Percentiles rank a stretch among this genome's conserved stretches.
Conservation (phyloP, 257 asterid species). For the Mentha longifolia region DNA sequence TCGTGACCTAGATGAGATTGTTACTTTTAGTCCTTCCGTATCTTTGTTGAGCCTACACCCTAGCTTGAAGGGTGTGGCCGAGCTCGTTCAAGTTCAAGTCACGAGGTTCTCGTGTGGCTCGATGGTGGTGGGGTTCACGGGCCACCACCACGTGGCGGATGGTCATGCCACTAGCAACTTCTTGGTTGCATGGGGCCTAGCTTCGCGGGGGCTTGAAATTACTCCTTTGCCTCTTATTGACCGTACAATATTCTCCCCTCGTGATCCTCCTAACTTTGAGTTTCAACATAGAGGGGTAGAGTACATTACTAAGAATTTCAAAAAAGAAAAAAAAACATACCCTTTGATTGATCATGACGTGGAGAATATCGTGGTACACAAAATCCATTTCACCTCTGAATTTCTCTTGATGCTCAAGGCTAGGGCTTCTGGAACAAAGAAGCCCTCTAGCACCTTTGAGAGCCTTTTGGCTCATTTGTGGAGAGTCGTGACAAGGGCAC, state of each 20-base stretch:
- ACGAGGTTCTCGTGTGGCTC: slow-evolving; percentile 86
- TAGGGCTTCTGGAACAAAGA: slow-evolving; percentile 50
- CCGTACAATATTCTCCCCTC: slow-evolving; percentile 60
- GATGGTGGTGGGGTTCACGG: slow-evolving; percentile 73
- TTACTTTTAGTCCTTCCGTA: slow-evolving; percentile 54
- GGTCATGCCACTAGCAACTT: slow-evolving; percentile 75
- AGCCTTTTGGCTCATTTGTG: slow-evolving; percentile 84
- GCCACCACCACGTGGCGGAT: slow-evolving; percentile 80
- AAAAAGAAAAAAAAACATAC: slow-evolving; percentile 26
- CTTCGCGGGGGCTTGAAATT: slow-evolving; percentile 53
- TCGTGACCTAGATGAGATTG: slow-evolving; percentile 47
- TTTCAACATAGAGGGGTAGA: slow-evolving; percentile 72
- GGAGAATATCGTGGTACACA: slow-evolving; percentile 59
- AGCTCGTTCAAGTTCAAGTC: slow-evolving; percentile 77
- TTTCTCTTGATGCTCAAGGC: slow-evolving; percentile 66
- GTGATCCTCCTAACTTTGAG: slow-evolving; percentile 56
- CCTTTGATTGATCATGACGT: slow-evolving; percentile 43
- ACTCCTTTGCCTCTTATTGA: slow-evolving; percentile 58
- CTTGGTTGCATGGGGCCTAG: slow-evolving; percentile 87
- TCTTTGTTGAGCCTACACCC: slow-evolving; percentile 71
- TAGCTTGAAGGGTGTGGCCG: slow-evolving; percentile 48
- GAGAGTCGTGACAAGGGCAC: slow-evolving; percentile 73
- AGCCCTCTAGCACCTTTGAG: slow-evolving; percentile 74
- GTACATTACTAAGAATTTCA: slow-evolving; percentile 39
- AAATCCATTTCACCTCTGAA: slow-evolving; percentile 57